A percentile compares a stretch with the other conserved stretches of the same genome.
These are phyloP conservation scores for Auriculariales sp. DNA, from an alignment of 768 basidiomycete species.

Conservation along the genomic window DNA sequence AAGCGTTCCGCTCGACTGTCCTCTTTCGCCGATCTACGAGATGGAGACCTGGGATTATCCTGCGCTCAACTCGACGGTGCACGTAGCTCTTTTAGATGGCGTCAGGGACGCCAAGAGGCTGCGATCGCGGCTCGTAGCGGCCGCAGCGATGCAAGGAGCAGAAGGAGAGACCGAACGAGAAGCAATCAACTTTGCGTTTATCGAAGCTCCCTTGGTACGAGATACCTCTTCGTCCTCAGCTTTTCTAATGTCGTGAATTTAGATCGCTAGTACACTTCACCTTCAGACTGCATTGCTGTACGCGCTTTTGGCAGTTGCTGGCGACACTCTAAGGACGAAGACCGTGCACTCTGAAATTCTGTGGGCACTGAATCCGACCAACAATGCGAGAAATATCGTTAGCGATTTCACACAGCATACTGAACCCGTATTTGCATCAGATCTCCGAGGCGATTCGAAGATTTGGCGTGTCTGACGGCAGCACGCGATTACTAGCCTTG, in stretches of 20 bases:
- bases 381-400: conserved; percentile 44
- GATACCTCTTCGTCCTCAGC: not conserved
- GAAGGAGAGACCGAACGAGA: conserved; percentile 56
- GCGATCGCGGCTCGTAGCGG: conserved; percentile 52
- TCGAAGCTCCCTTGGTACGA: conserved; percentile 72
- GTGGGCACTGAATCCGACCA: conserved; percentile 75
- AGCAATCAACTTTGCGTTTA: conserved; percentile 80
- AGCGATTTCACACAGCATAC: not conserved
- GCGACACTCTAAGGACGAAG: conserved; percentile 55
- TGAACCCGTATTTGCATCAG: conserved; percentile 22
- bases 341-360: conserved; percentile 86
- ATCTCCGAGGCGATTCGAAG: conserved; percentile 79
- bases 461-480: conserved; percentile 66
- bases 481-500: conserved; percentile 55
- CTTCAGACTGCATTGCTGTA: conserved; percentile 75
- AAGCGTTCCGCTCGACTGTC: not conserved
- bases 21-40: not conserved
- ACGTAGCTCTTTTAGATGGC: conserved; percentile 50
- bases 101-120: conserved; percentile 51
- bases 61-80: conserved; percentile 23
- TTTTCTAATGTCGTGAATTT: not conserved
- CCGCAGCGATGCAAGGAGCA: conserved; percentile 41
- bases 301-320: conserved; percentile 53
- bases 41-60: conserved; percentile 22
- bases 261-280: conserved; percentile 76